These are phyloP conservation scores for Pseudozyma sp. DNA, from an alignment of 1,284 basidiomycete genomes.

Conservation along the genomic window DNA sequence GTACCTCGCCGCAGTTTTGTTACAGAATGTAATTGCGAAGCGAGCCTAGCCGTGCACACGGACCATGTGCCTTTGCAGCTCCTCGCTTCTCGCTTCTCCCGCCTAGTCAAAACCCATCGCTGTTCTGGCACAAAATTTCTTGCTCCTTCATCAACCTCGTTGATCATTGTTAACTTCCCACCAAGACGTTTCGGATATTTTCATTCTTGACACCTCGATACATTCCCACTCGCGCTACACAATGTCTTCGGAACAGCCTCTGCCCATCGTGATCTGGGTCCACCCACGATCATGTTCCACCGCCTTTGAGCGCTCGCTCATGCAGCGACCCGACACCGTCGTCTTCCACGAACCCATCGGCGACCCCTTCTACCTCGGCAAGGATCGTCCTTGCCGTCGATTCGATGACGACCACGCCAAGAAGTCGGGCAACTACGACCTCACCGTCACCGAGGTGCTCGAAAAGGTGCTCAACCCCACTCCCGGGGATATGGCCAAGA, in stretches of 20 bases:
- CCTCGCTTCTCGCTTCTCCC: slow-evolving; percentile 9
- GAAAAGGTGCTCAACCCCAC: slow-evolving; percentile 44
- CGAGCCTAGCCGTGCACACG: neutral
- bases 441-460: slow-evolving; percentile 50
- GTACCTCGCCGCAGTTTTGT: neutral
- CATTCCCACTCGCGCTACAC: neutral
- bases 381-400: slow-evolving; percentile 50
- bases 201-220: neutral
- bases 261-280: slow-evolving; percentile 60
- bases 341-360: slow-evolving; percentile 62
- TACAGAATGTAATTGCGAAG: too few species aligned
- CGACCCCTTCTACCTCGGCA: slow-evolving; percentile 60
- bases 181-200: neutral
- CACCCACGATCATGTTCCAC: slow-evolving; percentile 61
- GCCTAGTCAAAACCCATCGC: neutral
- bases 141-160: too few species aligned
- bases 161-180: neutral
- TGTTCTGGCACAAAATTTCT: too few species aligned
- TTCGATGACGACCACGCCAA: slow-evolving; percentile 56
- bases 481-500: slow-evolving; percentile 32
- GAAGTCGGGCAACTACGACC: slow-evolving; percentile 44
- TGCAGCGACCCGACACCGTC: slow-evolving; percentile 61
- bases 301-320: slow-evolving; percentile 63
- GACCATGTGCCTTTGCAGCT: slow-evolving; percentile 24
- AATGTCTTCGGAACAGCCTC: slow-evolving; percentile 27